Conservation (phyloP, 441 rosid genomes). For the Erodium texanum region DNA sequence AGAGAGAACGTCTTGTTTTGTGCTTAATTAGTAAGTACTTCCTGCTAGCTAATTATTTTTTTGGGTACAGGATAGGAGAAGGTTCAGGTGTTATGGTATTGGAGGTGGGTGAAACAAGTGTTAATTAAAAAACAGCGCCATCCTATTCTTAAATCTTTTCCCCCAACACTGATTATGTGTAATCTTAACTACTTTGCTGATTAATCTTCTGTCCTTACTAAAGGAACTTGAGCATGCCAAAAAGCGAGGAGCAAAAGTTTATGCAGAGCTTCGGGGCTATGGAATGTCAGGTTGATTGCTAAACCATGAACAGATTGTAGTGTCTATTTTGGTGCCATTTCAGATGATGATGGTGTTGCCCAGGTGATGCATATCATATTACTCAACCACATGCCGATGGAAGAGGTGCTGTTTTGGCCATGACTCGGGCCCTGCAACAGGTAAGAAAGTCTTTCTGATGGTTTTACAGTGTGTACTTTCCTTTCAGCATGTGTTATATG, state of each 20-base stretch:
- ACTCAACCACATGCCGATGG: constrained; percentile 90
- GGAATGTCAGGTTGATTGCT: constrained; percentile 84
- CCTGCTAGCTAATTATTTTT: constrained; percentile 16
- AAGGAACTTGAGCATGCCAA: constrained; percentile 95
- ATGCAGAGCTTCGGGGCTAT: constrained; percentile 90
- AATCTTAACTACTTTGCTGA: too few species aligned
- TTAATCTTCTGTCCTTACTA: neutral
- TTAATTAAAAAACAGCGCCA: constrained; percentile 8
- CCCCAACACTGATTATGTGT: neutral
- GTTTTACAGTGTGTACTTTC: constrained; percentile 2
- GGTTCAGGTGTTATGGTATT: constrained; percentile 76
- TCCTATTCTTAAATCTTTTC: neutral
- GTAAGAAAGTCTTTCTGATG: constrained; percentile 25
- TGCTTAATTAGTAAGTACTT: constrained; percentile 11
- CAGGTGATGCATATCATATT: constrained; percentile 94
- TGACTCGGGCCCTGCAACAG: constrained; percentile 72
- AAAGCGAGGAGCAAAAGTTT: constrained; percentile 71
- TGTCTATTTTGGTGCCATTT: constrained; percentile 14
- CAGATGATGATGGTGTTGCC: constrained; percentile 15
- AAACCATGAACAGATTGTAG: neutral
- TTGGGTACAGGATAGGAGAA: constrained; percentile 72
- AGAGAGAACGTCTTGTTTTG: neutral
- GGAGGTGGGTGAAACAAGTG: constrained; percentile 49
- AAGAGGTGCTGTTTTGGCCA: constrained; percentile 84
- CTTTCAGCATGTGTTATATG: constrained; percentile 4